Evolutionary conservation across 805 yeast genomes (phyloP).

Genomic region (Sporopachydermia lactativora): DNA sequence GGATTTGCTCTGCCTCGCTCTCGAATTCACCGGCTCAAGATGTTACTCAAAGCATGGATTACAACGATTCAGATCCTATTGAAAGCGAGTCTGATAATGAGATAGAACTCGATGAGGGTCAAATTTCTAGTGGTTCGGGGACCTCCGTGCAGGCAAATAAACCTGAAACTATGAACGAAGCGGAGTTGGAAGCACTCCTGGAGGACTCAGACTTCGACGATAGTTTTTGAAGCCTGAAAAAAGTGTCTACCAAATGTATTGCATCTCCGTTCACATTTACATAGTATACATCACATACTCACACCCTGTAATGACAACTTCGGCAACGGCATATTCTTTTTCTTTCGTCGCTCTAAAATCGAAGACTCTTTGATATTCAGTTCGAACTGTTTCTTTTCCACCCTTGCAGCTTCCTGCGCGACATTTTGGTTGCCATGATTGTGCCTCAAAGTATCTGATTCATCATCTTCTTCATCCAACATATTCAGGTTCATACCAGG

Average conservation of each 20-base stretch:
- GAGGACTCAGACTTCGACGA: slow-evolving; percentile 22
- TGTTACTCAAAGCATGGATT: too few relatives aligned
- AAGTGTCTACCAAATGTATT: background rate
- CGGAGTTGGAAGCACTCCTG: slow-evolving; percentile 6
- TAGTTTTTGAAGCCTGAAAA: slow-evolving; percentile 8
- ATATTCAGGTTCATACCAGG: slow-evolving; percentile 9
- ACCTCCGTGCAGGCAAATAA: too few relatives aligned
- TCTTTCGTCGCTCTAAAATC: slow-evolving; percentile 38
- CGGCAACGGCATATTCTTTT: background rate
- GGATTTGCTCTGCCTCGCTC: too few relatives aligned
- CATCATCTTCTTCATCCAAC: slow-evolving; percentile 23
- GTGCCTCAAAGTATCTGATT: slow-evolving; percentile 18
- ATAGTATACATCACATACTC: background rate
- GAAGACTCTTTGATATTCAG: slow-evolving; percentile 52
- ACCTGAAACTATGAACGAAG: background rate
- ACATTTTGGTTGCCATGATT: background rate
- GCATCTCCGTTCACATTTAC: background rate
- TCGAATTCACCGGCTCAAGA: too few relatives aligned
- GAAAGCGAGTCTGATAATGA: background rate
- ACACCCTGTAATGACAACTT: background rate
- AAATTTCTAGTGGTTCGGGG: background rate
- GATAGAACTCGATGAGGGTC: background rate
- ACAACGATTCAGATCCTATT: too few relatives aligned
- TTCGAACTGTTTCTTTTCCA: slow-evolving; percentile 27
- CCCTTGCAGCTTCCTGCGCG: background rate